Conservation (phyloP, 2,329 filamentous ascomycete genomes). For the Colletotrichum lindemuthianum region DNA sequence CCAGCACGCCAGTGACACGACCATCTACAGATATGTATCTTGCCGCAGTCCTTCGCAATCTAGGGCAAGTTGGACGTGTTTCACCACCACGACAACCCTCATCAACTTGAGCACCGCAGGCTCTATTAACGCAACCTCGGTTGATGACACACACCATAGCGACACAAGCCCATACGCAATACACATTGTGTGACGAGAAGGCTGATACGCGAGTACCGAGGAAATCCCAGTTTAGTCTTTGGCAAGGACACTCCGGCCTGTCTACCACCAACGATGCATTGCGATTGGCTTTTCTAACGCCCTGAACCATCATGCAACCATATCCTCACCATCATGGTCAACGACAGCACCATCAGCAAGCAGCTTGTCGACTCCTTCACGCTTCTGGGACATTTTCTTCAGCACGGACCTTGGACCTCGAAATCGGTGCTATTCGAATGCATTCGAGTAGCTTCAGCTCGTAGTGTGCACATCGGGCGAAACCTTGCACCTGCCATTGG, state of each 20-base stretch:
- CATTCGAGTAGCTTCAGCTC: no score
- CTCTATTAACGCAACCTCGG: no score
- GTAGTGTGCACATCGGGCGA: no score
- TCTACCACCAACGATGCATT: neutral
- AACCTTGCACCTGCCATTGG: no score
- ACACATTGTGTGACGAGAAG: no score
- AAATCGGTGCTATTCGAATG: no score
- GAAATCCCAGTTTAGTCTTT: neutral
- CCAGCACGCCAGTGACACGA: no score
- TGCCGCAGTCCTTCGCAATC: neutral
- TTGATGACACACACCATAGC: no score
- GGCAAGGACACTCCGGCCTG: conserved; percentile 5
- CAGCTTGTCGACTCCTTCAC: neutral
- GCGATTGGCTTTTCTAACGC: conserved; percentile 9
- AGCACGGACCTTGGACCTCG: conserved; percentile 1
- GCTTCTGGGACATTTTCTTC: neutral
- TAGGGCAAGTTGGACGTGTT: conserved; percentile 1
- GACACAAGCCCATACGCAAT: no score
- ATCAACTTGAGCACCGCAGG: neutral
- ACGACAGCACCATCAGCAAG: neutral
- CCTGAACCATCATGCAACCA: neutral
- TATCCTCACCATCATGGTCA: conserved; percentile 1
- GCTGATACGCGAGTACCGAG: no score
- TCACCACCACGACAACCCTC: neutral
- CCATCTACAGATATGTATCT: no score